Evolutionary conservation across 23 red algal genomes (phyloP), one percentile per base, ranked within the genome.

Genomic region (Gracilariopsis chorda): DNA sequence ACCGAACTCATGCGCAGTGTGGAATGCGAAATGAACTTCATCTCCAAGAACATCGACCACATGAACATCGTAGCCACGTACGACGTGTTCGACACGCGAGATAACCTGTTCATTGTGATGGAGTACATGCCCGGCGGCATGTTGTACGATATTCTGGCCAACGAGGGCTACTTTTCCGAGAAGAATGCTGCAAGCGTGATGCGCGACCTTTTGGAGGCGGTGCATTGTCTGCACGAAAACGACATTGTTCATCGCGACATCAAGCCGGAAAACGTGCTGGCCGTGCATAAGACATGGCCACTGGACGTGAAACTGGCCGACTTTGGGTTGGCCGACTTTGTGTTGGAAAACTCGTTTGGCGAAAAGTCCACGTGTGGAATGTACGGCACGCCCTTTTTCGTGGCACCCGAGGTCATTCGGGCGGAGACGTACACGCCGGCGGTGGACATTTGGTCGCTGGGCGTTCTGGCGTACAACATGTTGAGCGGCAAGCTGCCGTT

Each of bases 381-480:
- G 90, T 93, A 92, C 49, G 97, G 97, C 6, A 99, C 97, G 33
- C 91, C 94, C 27, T 92, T 92, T 71, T 99, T 95, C 69, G 90
- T 99, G 28, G 97, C 97, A 61, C 97, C 97, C 28, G 97, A 99
- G 67, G 93, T 99, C 8, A 83, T 99, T 41, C 76, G 87, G 25
- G 91, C 73, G 41, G 78, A 94, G 21, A 84, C 93, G 0, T 96
- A 99, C 92, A 88, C 80, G 0, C 81, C 85, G 59, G 88, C 88
- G 20, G 97, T 99, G 2, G 97, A 99, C 64, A 80, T 90, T 57
- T 99, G 97, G 97, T 94, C 92, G 32, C 47, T 86, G 67, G 97
- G 97, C 40, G 97, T 99, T n/a, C 83, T 99, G 23, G 59, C 95
- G 57, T 99, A 95, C 55, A 96, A 95, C 80, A 99, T 99, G 93